phyloP scores from a whole-genome alignment of 208 protist genomes.

The Wallacemonas sp. region DNA sequence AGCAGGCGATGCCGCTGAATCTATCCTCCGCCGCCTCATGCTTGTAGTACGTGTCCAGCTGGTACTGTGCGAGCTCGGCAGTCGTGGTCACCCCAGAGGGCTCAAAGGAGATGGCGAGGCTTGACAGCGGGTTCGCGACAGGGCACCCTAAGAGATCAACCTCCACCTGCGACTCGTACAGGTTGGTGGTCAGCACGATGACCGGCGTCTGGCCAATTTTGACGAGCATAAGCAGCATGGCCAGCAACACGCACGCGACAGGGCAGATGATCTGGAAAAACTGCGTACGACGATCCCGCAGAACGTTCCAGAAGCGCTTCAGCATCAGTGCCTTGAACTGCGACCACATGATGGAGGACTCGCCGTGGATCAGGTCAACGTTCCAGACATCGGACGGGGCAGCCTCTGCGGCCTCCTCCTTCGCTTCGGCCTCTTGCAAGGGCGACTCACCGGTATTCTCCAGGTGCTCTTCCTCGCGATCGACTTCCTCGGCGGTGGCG shows the following conservation, averaged over 20 bases:
- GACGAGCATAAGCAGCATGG: constrained; percentile 66
- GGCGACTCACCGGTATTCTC: constrained; percentile 9
- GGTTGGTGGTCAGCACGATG: constrained; percentile 33
- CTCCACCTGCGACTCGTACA: constrained; percentile 42
- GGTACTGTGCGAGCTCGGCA: constrained; percentile 28
- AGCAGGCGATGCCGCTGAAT: constrained; percentile 49
- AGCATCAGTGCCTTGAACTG: constrained; percentile 65
- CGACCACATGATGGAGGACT: constrained; percentile 17
- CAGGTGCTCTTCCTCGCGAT: background rate
- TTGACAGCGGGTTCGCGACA: constrained; percentile 24
- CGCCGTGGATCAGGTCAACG: constrained; percentile 24
- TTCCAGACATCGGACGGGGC: constrained; percentile 40
- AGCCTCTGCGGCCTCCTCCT: constrained; percentile 11
- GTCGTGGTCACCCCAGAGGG: constrained; percentile 16
- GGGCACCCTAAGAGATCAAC: constrained; percentile 30
- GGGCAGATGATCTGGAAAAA: constrained; percentile 77
- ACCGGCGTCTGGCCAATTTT: constrained; percentile 31
- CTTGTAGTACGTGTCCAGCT: constrained; percentile 37
- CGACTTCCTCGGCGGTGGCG: constrained; percentile 33
- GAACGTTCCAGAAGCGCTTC: constrained; percentile 53
- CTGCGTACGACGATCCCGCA: constrained; percentile 69
- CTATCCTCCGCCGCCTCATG: constrained; percentile 28
- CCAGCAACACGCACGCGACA: constrained; percentile 61
- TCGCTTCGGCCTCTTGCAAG: background rate
- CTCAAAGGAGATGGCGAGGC: constrained; percentile 10